These are phyloP conservation scores for Hanseniaspora osmophila DNA, from an alignment of 805 yeast genomes.

Conservation along the genomic window DNA sequence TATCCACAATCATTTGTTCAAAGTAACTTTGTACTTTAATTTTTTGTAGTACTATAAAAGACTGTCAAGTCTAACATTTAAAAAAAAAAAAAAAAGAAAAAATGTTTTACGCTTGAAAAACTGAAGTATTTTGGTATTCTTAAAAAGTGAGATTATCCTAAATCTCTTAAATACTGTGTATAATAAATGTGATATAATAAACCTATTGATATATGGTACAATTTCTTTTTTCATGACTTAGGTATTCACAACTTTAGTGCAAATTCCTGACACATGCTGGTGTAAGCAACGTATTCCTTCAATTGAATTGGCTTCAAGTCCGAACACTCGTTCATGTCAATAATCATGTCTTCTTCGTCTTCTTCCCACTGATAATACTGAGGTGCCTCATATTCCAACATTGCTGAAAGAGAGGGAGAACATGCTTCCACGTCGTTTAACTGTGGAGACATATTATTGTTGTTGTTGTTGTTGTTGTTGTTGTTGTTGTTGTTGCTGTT, in stretches of 20 bases:
- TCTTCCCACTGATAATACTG: neutral
- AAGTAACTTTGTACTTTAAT: neutral
- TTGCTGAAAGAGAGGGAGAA: neutral
- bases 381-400: neutral
- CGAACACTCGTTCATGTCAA: neutral
- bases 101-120: too few relatives aligned
- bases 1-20: neutral
- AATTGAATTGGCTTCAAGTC: neutral
- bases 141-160: neutral
- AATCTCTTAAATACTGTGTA: neutral
- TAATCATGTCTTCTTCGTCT: neutral
- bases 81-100: neutral
- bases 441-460: neutral
- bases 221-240: neutral
- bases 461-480: neutral
- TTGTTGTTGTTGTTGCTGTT: neutral
- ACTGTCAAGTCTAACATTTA: too few relatives aligned
- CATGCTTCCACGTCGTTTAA: neutral
- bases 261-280: neutral
- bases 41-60: neutral
- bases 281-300: neutral
- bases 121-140: too few relatives aligned
- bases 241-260: neutral
- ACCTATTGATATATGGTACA: neutral
- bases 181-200: neutral